Evolutionary conservation across 2,329 filamentous ascomycete genomes (phyloP).

Genomic region (Dendryphion nanum): DNA sequence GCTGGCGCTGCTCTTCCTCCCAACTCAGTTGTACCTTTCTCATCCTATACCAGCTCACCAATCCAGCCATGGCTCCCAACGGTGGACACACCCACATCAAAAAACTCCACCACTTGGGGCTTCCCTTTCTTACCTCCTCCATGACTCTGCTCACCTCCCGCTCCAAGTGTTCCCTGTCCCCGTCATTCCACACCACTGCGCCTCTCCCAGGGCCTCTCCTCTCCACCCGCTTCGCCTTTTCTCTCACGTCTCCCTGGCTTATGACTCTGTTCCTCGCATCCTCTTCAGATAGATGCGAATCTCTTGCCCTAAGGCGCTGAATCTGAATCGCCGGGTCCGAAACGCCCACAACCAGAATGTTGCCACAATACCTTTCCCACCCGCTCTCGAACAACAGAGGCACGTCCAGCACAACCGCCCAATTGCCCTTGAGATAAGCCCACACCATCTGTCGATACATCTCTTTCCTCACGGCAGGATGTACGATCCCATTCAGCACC

Average conservation of each 20-base stretch:
- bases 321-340: constrained; percentile 79
- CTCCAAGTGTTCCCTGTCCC: constrained; percentile 67
- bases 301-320: constrained; percentile 69
- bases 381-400: constrained; percentile 87
- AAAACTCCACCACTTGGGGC: constrained; percentile 84
- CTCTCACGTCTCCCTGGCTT: constrained; percentile 81
- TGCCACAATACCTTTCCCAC: constrained; percentile 82
- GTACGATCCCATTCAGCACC: constrained; percentile 84
- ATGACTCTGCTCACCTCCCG: constrained; percentile 67
- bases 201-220: constrained; percentile 63
- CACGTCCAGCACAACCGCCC: constrained; percentile 91
- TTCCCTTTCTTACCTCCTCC: constrained; percentile 58
- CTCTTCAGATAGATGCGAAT: constrained; percentile 74
- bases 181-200: constrained; percentile 89
- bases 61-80: constrained; percentile 64
- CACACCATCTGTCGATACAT: constrained; percentile 75
- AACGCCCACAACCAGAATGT: constrained; percentile 84
- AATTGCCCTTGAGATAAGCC: constrained; percentile 71
- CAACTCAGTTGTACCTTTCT: constrained; percentile 68
- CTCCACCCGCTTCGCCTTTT: constrained; percentile 76
- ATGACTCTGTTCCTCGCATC: constrained; percentile 84
- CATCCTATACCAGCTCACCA: constrained; percentile 73
- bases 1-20: constrained; percentile 57
- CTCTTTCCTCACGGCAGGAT: constrained; percentile 81
- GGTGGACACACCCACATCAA: constrained; percentile 68